Evolutionary conservation across 768 basidiomycete species (phyloP), one percentile per base, ranked within the genome.

Genomic region (Mycena metata): DNA sequence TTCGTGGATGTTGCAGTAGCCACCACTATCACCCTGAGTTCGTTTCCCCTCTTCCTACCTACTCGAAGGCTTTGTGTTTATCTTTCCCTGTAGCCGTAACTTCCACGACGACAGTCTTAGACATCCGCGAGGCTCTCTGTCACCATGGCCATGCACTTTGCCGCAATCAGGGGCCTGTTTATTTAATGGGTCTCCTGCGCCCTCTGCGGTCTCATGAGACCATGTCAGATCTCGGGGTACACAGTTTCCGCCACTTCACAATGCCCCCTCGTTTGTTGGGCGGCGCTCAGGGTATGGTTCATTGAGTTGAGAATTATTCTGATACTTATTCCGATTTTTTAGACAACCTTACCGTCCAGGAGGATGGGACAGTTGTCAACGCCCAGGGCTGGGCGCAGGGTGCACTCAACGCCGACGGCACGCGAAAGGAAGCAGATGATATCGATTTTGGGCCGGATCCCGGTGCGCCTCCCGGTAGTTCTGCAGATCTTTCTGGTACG

Each of bases 321-420:
- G 19, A 8, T 19, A 19, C 3, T n/a, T 46, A 46, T 19, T 46
- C 17, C 8, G 8, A 17, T 19, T 19, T n/a, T 8, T 9, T 19
- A 50, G 49, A 16, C 9, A 30, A 21, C 19, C 10, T 51, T 12
- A 23, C 50, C 5, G 30, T 33, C n/a, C 11, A 16, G 10, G 50
- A 13, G 15, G 50, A 51, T 17, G 50, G 50, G 19, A 17, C 17
- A 17, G 50, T 51, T 17, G 50, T 56, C 2, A 56, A 56, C 16
- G 54, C 36, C 7, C 54, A 56, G 6, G 54, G 54, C 35, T 56
- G 54, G 54, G 54, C n/a, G 13, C 54, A 56, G 23, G 19, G 54
- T 4, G 54, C 54, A 16, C 21, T 56, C 10, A 56, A 56, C 85
- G n/a, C n/a, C n/a, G n/a, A n/a, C n/a, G n/a, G n/a, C n/a, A n/a